Base-by-base conservation (phyloP, 257 asterid genomes). In the Gentiana dahurica region DNA sequence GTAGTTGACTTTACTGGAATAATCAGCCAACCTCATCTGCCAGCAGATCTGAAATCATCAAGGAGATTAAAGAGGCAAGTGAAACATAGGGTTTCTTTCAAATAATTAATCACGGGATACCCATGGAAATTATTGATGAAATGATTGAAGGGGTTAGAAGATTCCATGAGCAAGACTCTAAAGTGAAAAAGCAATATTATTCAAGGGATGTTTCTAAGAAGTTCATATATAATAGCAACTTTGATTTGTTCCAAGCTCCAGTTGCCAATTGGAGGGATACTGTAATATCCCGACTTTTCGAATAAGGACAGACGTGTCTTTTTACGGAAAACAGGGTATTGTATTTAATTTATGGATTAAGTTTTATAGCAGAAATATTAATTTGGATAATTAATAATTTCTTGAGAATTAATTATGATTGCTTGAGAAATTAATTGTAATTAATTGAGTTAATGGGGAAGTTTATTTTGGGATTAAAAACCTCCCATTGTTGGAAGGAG, bases 71-170 rank as follows among this genome's bases (percentile, higher is more conserved):
- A 4, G 46, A 35, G 1, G 62, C 69, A 6, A 36, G 35, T 39
- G 57, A 53, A 24, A 12, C 44, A 1, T 57, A 66, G 67, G 70
- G 67, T 2, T 54, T 64, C 60, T 54, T 64, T 37, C 70, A 57
- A 56, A 53, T 63, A 1, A 50, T 68, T 6, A 81, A 81, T 48
- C 82, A 67, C 48, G 82, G 77, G 13, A 51, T 73, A 44, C 73
- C 82, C 0, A 39, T 1, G 1, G 37, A 35, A 36, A 34, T 48
- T 4, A 7, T 77, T 41, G 73, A 67, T 39, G 75, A 70, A 4
- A 70, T 73, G 69, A 4, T 75, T 49, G 65, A 60, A 3, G 77
- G 72, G 10, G 39, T 53, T 15, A 4, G 74, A 0, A 55, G 71
- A 38, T 79, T 79, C 15, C 59, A 72, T 8, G 63, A 64, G 51